Conservation (phyloP, 352 stramenopile genomes). For the Pythium monospermum region DNA sequence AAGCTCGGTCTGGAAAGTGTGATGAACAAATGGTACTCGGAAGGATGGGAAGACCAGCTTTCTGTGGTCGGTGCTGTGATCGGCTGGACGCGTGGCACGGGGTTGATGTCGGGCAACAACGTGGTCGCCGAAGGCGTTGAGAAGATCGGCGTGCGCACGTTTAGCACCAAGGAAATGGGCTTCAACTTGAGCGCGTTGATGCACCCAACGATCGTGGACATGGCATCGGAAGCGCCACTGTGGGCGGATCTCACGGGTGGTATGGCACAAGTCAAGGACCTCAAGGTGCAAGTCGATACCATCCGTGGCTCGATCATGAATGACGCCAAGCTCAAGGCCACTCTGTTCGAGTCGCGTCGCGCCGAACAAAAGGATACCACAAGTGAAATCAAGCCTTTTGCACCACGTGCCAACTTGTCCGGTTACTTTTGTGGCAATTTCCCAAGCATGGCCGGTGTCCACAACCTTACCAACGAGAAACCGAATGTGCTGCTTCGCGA, state of each 20-base stretch:
- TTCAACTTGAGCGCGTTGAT: constrained; percentile 85
- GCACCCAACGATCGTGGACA: constrained; percentile 73
- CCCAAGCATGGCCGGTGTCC: constrained; percentile 41
- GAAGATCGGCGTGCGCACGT: constrained; percentile 77
- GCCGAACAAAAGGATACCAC: constrained; percentile 13
- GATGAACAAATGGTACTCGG: constrained; percentile 83
- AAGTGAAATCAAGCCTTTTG: constrained; percentile 2
- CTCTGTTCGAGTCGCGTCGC: constrained; percentile 25
- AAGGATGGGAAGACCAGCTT: constrained; percentile 84
- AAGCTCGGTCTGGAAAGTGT: constrained; percentile 85
- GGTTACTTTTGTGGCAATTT: constrained; percentile 72
- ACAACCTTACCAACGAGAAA: constrained; percentile 27
- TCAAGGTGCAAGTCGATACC: constrained; percentile 58
- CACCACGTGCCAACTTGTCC: constrained; percentile 59
- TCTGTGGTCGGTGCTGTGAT: constrained; percentile 83
- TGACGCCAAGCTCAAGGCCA: constrained; percentile 50
- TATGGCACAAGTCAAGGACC: constrained; percentile 68
- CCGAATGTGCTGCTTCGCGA: constrained; percentile 45
- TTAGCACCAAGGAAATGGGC: constrained; percentile 85
- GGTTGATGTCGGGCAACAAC: constrained; percentile 88
- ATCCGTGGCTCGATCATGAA: constrained; percentile 53
- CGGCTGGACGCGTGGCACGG: constrained; percentile 83
- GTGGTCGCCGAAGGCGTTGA: constrained; percentile 78
- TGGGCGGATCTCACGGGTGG: constrained; percentile 79
- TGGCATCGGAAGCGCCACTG: constrained; percentile 61